Evolutionary conservation across 2,329 filamentous ascomycete genomes (phyloP).

Genomic region (Botrytis medusae): DNA sequence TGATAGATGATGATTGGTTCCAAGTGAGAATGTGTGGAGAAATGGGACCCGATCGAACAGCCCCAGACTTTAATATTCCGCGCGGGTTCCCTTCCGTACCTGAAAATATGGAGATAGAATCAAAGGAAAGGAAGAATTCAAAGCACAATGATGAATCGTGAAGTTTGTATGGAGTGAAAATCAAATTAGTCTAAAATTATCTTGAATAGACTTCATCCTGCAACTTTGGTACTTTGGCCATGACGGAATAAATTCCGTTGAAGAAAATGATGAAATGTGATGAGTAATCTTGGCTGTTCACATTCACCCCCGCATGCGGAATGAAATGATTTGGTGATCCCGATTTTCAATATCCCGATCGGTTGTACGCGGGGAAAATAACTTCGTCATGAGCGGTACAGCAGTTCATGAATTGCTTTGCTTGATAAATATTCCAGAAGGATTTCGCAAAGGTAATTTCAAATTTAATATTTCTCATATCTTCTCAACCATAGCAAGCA

Average conservation of each 20-base stretch:
- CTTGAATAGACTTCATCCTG: not conserved
- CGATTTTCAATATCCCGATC: not conserved
- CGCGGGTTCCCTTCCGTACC: slow-evolving; percentile 17
- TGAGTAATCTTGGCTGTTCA: not conserved
- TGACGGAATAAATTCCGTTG: slow-evolving; percentile 5
- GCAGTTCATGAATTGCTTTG: not conserved
- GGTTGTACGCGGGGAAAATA: slow-evolving; percentile 8
- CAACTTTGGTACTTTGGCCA: not conserved
- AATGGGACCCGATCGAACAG: not conserved
- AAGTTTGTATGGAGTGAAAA: not conserved
- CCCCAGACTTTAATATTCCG: slow-evolving; percentile 7
- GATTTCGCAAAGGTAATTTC: not conserved
- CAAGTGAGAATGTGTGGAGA: not conserved
- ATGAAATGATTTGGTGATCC: not conserved
- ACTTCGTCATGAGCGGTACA: not conserved
- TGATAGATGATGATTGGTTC: not conserved
- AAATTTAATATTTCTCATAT: not conserved
- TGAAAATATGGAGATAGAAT: not conserved
- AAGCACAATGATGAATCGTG: not conserved
- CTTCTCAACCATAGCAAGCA: not conserved
- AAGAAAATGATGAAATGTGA: not conserved
- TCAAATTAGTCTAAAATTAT: not conserved
- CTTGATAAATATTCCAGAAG: not conserved
- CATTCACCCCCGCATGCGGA: slow-evolving; percentile 5
- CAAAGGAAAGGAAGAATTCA: too few relatives aligned